Percentiles rank a stretch among this genome's conserved stretches.
These are phyloP conservation scores for Mercurialis annua DNA, from an alignment of 345 rosid genomes.

Conservation along the genomic window DNA sequence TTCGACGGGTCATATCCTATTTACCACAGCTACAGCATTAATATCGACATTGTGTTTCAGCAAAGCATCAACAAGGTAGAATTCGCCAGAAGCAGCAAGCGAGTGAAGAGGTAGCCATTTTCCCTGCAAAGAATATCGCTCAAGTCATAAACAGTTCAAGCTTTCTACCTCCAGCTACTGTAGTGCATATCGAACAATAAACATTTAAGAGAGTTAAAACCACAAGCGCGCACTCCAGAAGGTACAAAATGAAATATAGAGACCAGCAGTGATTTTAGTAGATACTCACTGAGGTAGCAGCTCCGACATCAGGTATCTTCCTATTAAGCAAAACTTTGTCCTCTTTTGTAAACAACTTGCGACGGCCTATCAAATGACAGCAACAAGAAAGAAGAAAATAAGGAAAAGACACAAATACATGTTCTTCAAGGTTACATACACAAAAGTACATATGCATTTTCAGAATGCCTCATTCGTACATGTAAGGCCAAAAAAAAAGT, in stretches of 20 bases:
- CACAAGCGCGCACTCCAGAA: not conserved
- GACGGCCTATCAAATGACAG: slow-evolving; percentile 40
- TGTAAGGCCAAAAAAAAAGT: not conserved
- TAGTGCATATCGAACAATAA: not conserved
- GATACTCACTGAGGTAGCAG: slow-evolving; percentile 75
- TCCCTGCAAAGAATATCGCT: slow-evolving; percentile 7
- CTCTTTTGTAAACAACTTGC: slow-evolving; percentile 71
- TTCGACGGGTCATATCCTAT: slow-evolving; percentile 6
- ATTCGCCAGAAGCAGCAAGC: slow-evolving; percentile 88
- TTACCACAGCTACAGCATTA: slow-evolving; percentile 71
- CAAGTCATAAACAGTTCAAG: not conserved
- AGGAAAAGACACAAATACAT: not conserved
- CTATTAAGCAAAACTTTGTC: slow-evolving; percentile 72
- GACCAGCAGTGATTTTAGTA: not conserved
- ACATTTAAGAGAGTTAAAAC: no score
- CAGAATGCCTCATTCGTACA: not conserved
- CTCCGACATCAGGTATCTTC: slow-evolving; percentile 61
- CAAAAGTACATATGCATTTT: not conserved
- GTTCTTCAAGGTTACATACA: not conserved
- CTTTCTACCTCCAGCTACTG: not conserved
- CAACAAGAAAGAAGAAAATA: not conserved
- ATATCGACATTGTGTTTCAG: slow-evolving; percentile 78
- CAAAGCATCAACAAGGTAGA: slow-evolving; percentile 64
- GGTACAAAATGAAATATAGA: not conserved
- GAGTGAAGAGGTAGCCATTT: slow-evolving; percentile 90